Percentiles rank a stretch among this genome's conserved stretches.
Conservation (phyloP, 768 basidiomycete species). For the Leccinum rimulosum region DNA sequence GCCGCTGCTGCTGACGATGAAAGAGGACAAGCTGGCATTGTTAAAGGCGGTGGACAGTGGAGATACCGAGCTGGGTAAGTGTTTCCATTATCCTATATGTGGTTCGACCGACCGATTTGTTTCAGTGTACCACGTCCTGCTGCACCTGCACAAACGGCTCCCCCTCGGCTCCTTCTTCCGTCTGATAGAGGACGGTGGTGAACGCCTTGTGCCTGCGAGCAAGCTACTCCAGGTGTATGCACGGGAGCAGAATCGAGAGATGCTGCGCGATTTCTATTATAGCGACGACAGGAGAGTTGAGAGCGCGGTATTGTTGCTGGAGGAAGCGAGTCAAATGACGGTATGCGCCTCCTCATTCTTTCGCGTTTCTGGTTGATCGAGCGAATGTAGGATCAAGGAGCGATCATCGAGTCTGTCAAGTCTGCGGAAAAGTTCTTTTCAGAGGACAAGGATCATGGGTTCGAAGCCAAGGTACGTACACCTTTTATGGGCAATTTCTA, state of each 20-base stretch:
- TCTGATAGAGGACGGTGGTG: conserved; percentile 87
- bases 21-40: conserved; percentile 86
- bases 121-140: conserved; percentile 88
- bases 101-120: background rate
- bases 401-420: conserved; percentile 70
- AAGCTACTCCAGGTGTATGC: conserved; percentile 87
- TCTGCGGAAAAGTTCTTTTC: conserved; percentile 90
- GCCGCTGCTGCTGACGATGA: conserved; percentile 89
- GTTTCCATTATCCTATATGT: background rate
- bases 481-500: no score
- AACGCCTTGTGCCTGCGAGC: conserved; percentile 68
- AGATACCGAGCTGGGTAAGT: conserved; percentile 87
- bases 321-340: conserved; percentile 68
- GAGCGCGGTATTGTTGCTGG: conserved; percentile 84
- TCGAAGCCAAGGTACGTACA: conserved; percentile 79
- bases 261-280: conserved; percentile 95
- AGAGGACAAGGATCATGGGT: conserved; percentile 87
- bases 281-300: conserved; percentile 95
- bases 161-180: conserved; percentile 92
- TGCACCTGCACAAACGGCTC: conserved; percentile 81
- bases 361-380: conserved; percentile 1
- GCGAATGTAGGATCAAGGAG: conserved; percentile 58
- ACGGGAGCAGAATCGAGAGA: conserved; percentile 83
- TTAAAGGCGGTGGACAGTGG: conserved; percentile 91
- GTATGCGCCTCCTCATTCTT: conserved; percentile 39